phyloP scores from a whole-genome alignment of 164 flowering plant species.

The Annona squamosa region DNA sequence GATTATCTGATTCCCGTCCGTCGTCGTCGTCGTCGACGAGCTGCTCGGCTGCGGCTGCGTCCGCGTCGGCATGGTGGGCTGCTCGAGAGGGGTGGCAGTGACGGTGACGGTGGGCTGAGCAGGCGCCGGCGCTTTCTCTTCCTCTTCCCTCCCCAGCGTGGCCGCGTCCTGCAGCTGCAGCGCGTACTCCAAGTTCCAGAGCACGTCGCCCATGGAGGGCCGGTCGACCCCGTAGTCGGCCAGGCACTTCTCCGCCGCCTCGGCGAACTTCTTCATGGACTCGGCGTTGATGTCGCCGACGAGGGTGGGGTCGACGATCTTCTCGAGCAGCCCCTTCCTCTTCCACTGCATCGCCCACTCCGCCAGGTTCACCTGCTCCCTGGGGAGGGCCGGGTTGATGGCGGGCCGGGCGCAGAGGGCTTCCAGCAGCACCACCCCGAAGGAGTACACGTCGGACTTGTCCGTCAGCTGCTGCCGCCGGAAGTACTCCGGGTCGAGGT shows the following conservation, averaged over 20 bases:
- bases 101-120: neutral
- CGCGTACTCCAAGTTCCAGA: slow-evolving; percentile 23
- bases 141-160: neutral
- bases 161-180: slow-evolving; percentile 18
- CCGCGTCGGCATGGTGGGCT: neutral
- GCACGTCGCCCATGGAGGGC: slow-evolving; percentile 22
- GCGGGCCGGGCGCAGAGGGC: slow-evolving; percentile 21
- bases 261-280: slow-evolving; percentile 21
- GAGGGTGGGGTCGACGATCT: slow-evolving; percentile 17
- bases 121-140: neutral
- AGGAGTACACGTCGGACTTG: slow-evolving; percentile 20
- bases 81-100: neutral
- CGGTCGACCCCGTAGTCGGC: slow-evolving; percentile 19
- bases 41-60: neutral
- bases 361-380: slow-evolving; percentile 24
- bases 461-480: slow-evolving; percentile 19
- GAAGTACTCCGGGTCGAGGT: slow-evolving; percentile 21
- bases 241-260: slow-evolving; percentile 22
- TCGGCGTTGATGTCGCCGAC: slow-evolving; percentile 9
- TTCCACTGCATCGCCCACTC: slow-evolving; percentile 27
- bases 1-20: neutral
- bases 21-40: neutral
- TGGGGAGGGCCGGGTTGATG: slow-evolving; percentile 19
- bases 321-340: slow-evolving; percentile 20
- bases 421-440: slow-evolving; percentile 19